phyloP scores from a whole-genome alignment of 2,329 filamentous ascomycete species.

The Trichoderma koningiopsis region DNA sequence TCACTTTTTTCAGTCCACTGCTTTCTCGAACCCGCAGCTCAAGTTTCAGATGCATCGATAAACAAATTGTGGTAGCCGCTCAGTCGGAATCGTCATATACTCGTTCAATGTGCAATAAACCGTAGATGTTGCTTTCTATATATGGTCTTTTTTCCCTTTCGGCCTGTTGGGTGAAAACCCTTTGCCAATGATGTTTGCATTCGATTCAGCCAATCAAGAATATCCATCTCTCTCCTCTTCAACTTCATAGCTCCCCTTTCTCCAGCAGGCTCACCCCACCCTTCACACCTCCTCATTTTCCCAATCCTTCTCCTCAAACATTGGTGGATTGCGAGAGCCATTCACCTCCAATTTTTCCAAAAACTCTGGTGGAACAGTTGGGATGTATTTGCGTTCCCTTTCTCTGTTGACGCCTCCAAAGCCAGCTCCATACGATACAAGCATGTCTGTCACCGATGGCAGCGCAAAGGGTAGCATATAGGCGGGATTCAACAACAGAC shows the following conservation, averaged over 20 bases:
- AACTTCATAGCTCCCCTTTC: background rate
- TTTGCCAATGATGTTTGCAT: background rate
- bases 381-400: slow-evolving; percentile 91
- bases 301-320: slow-evolving; percentile 67
- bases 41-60: background rate
- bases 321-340: slow-evolving; percentile 54
- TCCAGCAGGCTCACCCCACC: background rate
- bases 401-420: slow-evolving; percentile 92
- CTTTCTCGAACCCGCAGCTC: background rate
- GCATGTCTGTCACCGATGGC: slow-evolving; percentile 95
- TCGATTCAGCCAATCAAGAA: background rate
- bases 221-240: background rate
- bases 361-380: slow-evolving; percentile 92
- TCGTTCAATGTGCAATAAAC: slow-evolving; percentile 23
- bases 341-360: slow-evolving; percentile 77
- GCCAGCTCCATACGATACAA: slow-evolving; percentile 90
- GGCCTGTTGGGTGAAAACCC: background rate
- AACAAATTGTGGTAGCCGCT: slow-evolving; percentile 4
- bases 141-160: background rate
- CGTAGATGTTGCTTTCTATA: slow-evolving; percentile 23
- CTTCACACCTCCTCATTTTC: slow-evolving; percentile 62
- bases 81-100: slow-evolving; percentile 20
- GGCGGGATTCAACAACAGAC: slow-evolving; percentile 82
- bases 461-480: slow-evolving; percentile 94
- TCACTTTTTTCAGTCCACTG: background rate